These are phyloP conservation scores for Cercophora sp. DNA, from an alignment of 495 filamentous ascomycete genomes.

Conservation along the genomic window DNA sequence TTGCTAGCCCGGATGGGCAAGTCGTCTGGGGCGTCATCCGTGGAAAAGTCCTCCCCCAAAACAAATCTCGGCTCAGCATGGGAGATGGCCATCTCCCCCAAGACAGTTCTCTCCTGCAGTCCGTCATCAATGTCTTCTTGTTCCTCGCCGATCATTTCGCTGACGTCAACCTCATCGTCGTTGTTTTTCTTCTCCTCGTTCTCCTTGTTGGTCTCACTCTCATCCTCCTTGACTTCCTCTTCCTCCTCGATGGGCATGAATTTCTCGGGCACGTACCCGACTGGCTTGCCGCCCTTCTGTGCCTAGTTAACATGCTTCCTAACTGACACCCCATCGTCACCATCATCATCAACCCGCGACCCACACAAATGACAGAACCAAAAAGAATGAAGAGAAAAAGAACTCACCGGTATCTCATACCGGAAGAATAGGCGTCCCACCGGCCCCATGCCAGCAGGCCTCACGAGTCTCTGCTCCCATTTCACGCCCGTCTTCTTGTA, in stretches of 20 bases:
- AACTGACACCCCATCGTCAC: neutral
- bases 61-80: too few relatives aligned
- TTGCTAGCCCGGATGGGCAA: too few relatives aligned
- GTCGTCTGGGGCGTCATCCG: too few relatives aligned
- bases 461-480: constrained; percentile 51
- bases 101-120: too few relatives aligned
- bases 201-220: too few relatives aligned
- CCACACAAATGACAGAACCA: neutral
- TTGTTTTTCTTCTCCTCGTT: too few relatives aligned
- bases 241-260: constrained; percentile 7
- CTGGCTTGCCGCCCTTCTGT: constrained; percentile 37
- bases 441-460: neutral
- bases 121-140: too few relatives aligned
- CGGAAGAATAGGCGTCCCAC: constrained; percentile 17
- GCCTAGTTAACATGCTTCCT: too few relatives aligned
- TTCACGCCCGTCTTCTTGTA: constrained; percentile 46
- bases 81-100: too few relatives aligned
- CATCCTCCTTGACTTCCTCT: neutral
- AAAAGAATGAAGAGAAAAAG: neutral
- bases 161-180: too few relatives aligned
- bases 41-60: too few relatives aligned
- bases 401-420: constrained; percentile 38
- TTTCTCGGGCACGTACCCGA: constrained; percentile 21
- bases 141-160: too few relatives aligned
- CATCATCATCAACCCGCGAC: neutral